Conservation (phyloP, 176 grass and related monocot genomes). For the Aechmea fasciata region DNA sequence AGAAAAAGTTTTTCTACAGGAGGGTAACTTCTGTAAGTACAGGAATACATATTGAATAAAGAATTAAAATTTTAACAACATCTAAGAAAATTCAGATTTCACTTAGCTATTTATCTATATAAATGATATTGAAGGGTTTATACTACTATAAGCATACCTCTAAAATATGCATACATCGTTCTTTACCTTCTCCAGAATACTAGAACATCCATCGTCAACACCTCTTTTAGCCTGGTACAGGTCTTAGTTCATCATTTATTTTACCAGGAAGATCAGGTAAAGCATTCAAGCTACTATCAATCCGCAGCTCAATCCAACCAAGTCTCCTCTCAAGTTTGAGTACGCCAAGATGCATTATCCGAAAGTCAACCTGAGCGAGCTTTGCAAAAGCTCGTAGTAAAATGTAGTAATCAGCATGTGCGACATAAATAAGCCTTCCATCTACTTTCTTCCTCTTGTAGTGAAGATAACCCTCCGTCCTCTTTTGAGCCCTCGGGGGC, state of each 20-base stretch:
- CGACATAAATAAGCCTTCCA: constrained; percentile 42
- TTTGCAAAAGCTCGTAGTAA: constrained; percentile 63
- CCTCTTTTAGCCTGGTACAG: constrained; percentile 11
- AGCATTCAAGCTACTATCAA: constrained; percentile 22
- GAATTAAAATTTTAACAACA: no score
- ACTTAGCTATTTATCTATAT: no score
- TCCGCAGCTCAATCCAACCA: constrained; percentile 46
- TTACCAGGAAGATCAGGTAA: constrained; percentile 9
- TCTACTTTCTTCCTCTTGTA: constrained; percentile 42
- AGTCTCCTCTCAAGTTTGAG: constrained; percentile 74
- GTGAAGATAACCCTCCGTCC: constrained; percentile 59
- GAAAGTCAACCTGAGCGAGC: constrained; percentile 56
- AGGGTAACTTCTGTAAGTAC: no score
- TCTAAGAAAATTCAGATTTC: no score
- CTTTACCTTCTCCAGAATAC: neutral
- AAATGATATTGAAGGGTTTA: no score
- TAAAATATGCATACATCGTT: neutral
- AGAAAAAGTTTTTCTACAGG: no score
- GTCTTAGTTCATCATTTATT: constrained; percentile 6
- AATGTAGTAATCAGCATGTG: constrained; percentile 89
- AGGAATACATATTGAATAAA: no score
- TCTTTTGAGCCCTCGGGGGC: constrained; percentile 28
- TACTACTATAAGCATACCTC: no score
- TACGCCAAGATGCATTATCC: constrained; percentile 56
- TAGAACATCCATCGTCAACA: neutral